Conservation (phyloP, 257 asterid genomes). For the Solanum habrochaites region DNA sequence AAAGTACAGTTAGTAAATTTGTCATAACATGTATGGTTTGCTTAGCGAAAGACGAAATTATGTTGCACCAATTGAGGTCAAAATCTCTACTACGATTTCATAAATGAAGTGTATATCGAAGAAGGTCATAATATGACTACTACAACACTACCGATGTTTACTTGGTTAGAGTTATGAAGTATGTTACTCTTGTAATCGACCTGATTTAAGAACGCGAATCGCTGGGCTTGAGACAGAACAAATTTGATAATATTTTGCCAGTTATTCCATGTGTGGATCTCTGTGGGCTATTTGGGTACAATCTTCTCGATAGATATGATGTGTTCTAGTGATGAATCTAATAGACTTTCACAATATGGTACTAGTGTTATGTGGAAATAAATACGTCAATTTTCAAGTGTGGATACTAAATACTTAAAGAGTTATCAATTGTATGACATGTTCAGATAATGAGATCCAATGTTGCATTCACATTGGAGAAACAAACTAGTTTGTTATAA, state of each 20-base stretch:
- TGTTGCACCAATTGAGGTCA: not conserved
- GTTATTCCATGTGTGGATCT: too few relatives aligned
- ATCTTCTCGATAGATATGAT: too few relatives aligned
- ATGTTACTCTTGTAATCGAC: not conserved
- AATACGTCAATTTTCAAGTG: not conserved
- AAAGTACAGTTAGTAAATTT: not conserved
- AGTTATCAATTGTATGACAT: not conserved
- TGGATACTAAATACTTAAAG: not conserved
- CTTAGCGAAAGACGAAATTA: not conserved
- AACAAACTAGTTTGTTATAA: not conserved
- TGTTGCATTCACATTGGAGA: not conserved
- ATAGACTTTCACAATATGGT: not conserved
- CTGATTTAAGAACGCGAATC: not conserved
- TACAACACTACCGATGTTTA: not conserved
- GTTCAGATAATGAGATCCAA: not conserved
- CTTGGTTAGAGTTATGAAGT: not conserved
- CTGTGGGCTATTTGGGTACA: too few relatives aligned
- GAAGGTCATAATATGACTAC: not conserved
- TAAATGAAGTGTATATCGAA: not conserved
- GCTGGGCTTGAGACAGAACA: not conserved
- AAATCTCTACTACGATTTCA: not conserved
- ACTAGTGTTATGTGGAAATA: not conserved
- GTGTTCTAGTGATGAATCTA: not conserved
- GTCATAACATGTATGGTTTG: not conserved
- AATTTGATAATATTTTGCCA: too few relatives aligned